phyloP scores from a whole-genome alignment of 441 rosid species.

The Manihot esculenta region DNA sequence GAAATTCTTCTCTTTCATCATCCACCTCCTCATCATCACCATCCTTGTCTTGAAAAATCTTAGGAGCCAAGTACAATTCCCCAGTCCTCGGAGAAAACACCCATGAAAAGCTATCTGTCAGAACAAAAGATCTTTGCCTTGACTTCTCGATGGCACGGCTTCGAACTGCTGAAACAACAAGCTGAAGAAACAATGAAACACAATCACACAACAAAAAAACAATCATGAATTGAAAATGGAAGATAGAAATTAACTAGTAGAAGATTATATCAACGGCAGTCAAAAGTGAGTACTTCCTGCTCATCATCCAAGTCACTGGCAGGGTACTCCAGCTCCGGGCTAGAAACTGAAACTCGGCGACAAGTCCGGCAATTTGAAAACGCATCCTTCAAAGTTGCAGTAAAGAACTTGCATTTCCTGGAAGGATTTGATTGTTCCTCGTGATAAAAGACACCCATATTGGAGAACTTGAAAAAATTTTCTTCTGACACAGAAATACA shows the following conservation, averaged over 20 bases:
- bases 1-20: slow-evolving; percentile 48
- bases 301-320: slow-evolving; percentile 46
- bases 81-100: slow-evolving; percentile 45
- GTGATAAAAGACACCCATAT: slow-evolving; percentile 54
- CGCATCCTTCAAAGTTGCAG: slow-evolving; percentile 56
- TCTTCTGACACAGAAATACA: slow-evolving; percentile 9
- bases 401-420: slow-evolving; percentile 51
- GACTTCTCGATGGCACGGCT: slow-evolving; percentile 66
- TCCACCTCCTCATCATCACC: slow-evolving; percentile 15
- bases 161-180: slow-evolving; percentile 60
- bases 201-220: not conserved
- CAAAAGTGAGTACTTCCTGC: slow-evolving; percentile 48
- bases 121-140: slow-evolving; percentile 45
- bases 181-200: slow-evolving; percentile 36
- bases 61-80: slow-evolving; percentile 32
- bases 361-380: slow-evolving; percentile 56
- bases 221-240: not conserved
- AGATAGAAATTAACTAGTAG: not conserved
- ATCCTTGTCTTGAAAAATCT: slow-evolving; percentile 17
- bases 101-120: slow-evolving; percentile 49
- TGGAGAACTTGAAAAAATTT: slow-evolving; percentile 20
- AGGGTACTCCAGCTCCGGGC: slow-evolving; percentile 41
- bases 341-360: slow-evolving; percentile 38
- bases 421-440: slow-evolving; percentile 47
- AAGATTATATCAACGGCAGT: not conserved